These are phyloP conservation scores for Quercus phellos DNA, from an alignment of 331 rosid species.

Conservation along the genomic window DNA sequence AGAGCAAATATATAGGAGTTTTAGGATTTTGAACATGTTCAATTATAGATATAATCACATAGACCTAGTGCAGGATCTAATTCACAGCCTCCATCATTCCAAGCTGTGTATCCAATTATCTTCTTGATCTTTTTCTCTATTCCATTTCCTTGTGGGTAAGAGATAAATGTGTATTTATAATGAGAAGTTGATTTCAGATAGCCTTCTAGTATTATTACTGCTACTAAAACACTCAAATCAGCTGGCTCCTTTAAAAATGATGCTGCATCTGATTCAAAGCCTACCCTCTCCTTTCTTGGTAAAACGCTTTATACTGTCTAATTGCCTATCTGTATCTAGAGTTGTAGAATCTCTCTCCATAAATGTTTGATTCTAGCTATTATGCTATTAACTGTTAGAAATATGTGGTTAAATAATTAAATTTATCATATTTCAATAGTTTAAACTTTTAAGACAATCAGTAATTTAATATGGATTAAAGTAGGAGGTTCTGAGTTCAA, in stretches of 20 bases:
- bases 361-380: background rate
- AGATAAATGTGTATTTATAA: background rate
- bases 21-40: constrained; percentile 13
- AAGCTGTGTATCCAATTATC: background rate
- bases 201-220: background rate
- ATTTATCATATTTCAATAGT: no score
- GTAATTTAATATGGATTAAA: no score
- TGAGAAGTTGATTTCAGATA: background rate
- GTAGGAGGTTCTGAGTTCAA: no score
- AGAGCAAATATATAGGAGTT: constrained; percentile 16
- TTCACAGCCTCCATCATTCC: no score
- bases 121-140: background rate
- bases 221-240: background rate
- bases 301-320: background rate
- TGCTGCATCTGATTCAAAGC: background rate
- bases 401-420: no score
- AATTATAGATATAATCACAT: background rate
- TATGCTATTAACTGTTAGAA: background rate
- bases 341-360: no score
- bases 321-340: no score
- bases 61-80: background rate
- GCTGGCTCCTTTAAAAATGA: background rate
- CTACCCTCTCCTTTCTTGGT: background rate
- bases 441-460: no score
- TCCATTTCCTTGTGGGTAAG: background rate